These are phyloP conservation scores for Paramecium biaurelia DNA, from an alignment of 73 alveolate genomes.

Conservation along the genomic window DNA sequence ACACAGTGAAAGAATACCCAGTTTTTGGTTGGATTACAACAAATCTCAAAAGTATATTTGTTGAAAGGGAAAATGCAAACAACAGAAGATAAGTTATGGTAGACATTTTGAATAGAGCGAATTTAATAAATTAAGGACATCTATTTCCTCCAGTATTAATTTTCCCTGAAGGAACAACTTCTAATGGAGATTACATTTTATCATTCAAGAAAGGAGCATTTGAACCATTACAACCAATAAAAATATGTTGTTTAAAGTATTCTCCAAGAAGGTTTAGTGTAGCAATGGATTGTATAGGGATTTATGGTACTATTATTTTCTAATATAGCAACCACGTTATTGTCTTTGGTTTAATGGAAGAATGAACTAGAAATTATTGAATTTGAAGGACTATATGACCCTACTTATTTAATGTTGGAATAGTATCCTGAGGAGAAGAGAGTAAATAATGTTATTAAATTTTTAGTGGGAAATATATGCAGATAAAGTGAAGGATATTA, in stretches of 20 bases:
- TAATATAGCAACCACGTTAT: neutral
- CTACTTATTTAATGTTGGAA: slow-evolving; percentile 42
- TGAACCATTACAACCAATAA: slow-evolving; percentile 70
- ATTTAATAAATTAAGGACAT: slow-evolving; percentile 73
- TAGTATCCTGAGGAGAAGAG: slow-evolving; percentile 49
- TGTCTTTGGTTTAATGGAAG: slow-evolving; percentile 8
- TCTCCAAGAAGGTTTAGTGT: slow-evolving; percentile 30
- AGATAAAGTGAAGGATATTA: slow-evolving; percentile 51
- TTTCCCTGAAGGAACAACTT: slow-evolving; percentile 85
- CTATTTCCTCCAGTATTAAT: slow-evolving; percentile 70
- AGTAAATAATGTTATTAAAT: neutral
- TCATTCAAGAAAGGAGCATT: slow-evolving; percentile 81
- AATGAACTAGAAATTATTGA: slow-evolving; percentile 51
- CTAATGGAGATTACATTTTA: slow-evolving; percentile 72
- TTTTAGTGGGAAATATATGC: slow-evolving; percentile 60
- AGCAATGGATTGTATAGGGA: slow-evolving; percentile 49
- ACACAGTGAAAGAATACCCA: slow-evolving; percentile 26
- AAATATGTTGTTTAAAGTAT: slow-evolving; percentile 50
- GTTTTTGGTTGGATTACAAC: slow-evolving; percentile 53
- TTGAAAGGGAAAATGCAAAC: slow-evolving; percentile 46
- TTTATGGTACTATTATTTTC: neutral
- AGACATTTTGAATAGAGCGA: slow-evolving; percentile 64
- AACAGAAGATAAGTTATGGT: slow-evolving; percentile 33
- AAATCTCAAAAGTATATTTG: slow-evolving; percentile 53
- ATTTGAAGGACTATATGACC: slow-evolving; percentile 51